Percentiles rank a stretch among this genome's conserved stretches.
These are phyloP conservation scores for Tuber indicum DNA, from an alignment of 495 filamentous ascomycete genomes.

Conservation along the genomic window DNA sequence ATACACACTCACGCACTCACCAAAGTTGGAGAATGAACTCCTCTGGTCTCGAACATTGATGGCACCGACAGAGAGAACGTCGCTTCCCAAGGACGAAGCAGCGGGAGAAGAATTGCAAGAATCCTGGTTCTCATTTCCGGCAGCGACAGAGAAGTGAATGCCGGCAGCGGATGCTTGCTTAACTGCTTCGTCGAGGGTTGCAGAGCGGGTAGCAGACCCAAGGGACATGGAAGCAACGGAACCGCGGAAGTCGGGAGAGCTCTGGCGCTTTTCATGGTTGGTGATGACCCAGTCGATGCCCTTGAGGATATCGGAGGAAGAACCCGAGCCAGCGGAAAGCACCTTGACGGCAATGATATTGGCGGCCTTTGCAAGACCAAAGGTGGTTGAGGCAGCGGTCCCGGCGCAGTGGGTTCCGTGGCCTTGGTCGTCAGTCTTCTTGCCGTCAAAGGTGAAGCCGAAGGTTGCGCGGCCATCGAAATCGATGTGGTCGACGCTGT, in stretches of 20 bases:
- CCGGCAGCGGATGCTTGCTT: conserved; percentile 50
- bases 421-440: conserved; percentile 44
- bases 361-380: conserved; percentile 63
- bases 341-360: conserved; percentile 64
- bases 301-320: conserved; percentile 53
- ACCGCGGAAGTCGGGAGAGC: conserved; percentile 43
- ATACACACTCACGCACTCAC: conserved; percentile 53
- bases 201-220: conserved; percentile 43
- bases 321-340: conserved; percentile 51
- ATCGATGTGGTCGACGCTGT: conserved; percentile 42
- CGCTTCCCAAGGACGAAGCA: conserved; percentile 44
- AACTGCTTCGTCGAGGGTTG: conserved; percentile 55
- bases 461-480: conserved; percentile 47
- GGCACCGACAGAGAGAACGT: conserved; percentile 58
- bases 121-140: conserved; percentile 59
- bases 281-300: conserved; percentile 57
- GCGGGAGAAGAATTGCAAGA: conserved; percentile 53
- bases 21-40: conserved; percentile 59
- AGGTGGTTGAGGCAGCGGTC: conserved; percentile 58
- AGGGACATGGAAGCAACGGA: conserved; percentile 43
- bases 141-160: conserved; percentile 58
- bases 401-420: conserved; percentile 62
- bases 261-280: conserved; percentile 45
- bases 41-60: conserved; percentile 50
- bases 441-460: conserved; percentile 42